phyloP scores from a whole-genome alignment of 768 basidiomycete genomes.

The Leccinum variicolor region DNA sequence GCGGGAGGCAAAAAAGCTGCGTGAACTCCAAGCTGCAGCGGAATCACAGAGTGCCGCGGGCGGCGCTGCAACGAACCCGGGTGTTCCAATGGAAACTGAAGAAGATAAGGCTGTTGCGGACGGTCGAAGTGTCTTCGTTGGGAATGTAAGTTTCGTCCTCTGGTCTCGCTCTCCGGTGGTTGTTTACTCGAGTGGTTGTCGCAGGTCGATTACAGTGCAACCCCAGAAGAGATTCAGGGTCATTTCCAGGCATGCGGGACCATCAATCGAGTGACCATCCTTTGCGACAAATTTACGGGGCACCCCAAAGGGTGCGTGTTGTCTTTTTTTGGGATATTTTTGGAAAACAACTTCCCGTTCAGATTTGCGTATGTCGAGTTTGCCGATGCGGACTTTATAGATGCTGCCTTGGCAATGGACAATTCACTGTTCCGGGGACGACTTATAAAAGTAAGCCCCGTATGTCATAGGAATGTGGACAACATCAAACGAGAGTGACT shows the following conservation, averaged over 20 bases:
- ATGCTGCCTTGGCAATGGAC: slow-evolving; percentile 89
- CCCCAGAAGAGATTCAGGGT: slow-evolving; percentile 96
- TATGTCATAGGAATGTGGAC: not conserved
- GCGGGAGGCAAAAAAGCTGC: slow-evolving; percentile 80
- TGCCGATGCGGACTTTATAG: slow-evolving; percentile 87
- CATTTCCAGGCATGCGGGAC: slow-evolving; percentile 98
- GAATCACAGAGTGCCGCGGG: slow-evolving; percentile 52
- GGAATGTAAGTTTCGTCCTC: slow-evolving; percentile 69
- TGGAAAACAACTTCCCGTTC: slow-evolving; percentile 11
- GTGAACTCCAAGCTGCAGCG: slow-evolving; percentile 81
- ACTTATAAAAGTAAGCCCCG: slow-evolving; percentile 72
- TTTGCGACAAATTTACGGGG: slow-evolving; percentile 99
- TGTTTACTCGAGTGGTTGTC: slow-evolving; percentile 7
- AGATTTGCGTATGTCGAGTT: slow-evolving; percentile 99
- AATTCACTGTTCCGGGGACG: slow-evolving; percentile 95
- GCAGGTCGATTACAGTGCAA: slow-evolving; percentile 95
- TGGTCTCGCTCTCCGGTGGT: slow-evolving; percentile 3
- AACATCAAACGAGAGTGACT: not conserved
- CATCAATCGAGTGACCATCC: slow-evolving; percentile 97
- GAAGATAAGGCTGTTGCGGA: slow-evolving; percentile 85
- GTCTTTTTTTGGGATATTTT: slow-evolving; percentile 8
- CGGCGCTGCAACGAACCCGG: slow-evolving; percentile 42
- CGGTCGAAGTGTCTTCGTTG: slow-evolving; percentile 86
- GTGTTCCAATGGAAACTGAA: slow-evolving; percentile 67
- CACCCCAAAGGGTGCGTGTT: slow-evolving; percentile 91